phyloP scores from a whole-genome alignment of 1,139 yeast genomes.

The Barnettozyma hawaiiensis region DNA sequence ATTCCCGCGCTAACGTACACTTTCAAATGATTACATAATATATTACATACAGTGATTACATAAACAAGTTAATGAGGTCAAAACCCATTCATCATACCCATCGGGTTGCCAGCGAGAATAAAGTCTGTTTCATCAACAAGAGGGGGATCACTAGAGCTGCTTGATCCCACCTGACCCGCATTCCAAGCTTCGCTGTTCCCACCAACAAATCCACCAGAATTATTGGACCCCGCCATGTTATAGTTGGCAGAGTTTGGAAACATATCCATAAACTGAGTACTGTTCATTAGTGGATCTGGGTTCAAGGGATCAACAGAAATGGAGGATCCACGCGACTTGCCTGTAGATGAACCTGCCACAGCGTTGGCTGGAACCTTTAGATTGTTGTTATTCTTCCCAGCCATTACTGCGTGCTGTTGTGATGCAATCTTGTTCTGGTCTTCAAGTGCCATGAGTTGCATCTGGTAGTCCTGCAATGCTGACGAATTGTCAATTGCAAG shows the following conservation, averaged over 20 bases:
- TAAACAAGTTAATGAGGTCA: too few relatives aligned
- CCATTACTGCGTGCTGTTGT: constrained; percentile 2
- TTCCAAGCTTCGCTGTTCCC: background rate
- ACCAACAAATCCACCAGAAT: background rate
- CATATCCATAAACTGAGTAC: constrained; percentile 18
- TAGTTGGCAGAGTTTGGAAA: constrained; percentile 16
- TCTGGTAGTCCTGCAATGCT: constrained; percentile 25
- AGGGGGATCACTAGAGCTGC: background rate
- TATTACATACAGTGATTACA: too few relatives aligned
- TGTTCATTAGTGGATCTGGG: constrained; percentile 19
- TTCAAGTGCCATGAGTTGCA: constrained; percentile 26
- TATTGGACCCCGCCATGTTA: constrained; percentile 3
- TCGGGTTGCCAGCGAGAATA: constrained; percentile 2
- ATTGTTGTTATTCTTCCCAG: constrained; percentile 3
- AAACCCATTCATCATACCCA: constrained; percentile 12
- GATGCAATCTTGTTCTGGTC: constrained; percentile 20
- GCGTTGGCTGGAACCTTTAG: background rate
- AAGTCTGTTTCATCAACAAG: constrained; percentile 9
- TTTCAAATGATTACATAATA: background rate
- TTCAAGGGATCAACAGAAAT: constrained; percentile 24
- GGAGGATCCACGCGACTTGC: constrained; percentile 17
- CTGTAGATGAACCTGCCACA: background rate
- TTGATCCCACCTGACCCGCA: background rate
- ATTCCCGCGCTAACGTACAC: background rate
- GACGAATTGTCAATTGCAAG: constrained; percentile 14